Evolutionary conservation across 2,329 filamentous ascomycete genomes (phyloP).

Genomic region (Colletotrichum salicis): DNA sequence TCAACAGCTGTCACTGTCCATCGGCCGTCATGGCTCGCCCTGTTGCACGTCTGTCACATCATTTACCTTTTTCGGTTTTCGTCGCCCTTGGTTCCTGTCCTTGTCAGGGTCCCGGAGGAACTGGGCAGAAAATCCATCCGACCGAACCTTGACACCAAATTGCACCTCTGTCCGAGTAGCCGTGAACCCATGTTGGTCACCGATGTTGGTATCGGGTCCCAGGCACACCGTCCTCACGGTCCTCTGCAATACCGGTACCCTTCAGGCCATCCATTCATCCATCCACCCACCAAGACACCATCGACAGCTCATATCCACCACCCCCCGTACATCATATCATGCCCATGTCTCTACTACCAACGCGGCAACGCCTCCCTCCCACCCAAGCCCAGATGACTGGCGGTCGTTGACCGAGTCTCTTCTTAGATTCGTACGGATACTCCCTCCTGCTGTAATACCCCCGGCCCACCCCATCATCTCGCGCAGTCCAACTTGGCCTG

Average conservation of each 20-base stretch:
- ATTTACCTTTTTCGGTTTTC: background rate
- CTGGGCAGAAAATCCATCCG: conserved; percentile 26
- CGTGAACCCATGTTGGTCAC: background rate
- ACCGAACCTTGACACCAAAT: conserved; percentile 3
- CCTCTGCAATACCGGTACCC: background rate
- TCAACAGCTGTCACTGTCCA: background rate
- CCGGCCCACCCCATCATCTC: conserved; percentile 31
- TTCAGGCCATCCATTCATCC: background rate
- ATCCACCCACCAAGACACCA: background rate
- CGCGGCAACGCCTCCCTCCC: background rate
- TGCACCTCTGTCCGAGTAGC: background rate
- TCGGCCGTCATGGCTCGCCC: conserved; percentile 7
- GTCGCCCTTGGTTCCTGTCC: background rate
- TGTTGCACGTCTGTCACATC: conserved; percentile 6
- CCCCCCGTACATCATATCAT: conserved; percentile 28
- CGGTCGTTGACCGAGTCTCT: conserved; percentile 32
- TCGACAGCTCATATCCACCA: background rate
- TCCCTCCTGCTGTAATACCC: conserved; percentile 16
- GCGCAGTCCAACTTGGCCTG: conserved; percentile 22
- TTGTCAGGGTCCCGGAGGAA: conserved; percentile 1
- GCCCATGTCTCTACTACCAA: conserved; percentile 16
- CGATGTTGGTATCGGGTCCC: background rate
- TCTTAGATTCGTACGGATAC: conserved; percentile 18
- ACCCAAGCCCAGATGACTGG: conserved; percentile 18
- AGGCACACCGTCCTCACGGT: background rate